phyloP scores from a whole-genome alignment of 257 asterid genomes.

The Capsicum rhomboideum region DNA sequence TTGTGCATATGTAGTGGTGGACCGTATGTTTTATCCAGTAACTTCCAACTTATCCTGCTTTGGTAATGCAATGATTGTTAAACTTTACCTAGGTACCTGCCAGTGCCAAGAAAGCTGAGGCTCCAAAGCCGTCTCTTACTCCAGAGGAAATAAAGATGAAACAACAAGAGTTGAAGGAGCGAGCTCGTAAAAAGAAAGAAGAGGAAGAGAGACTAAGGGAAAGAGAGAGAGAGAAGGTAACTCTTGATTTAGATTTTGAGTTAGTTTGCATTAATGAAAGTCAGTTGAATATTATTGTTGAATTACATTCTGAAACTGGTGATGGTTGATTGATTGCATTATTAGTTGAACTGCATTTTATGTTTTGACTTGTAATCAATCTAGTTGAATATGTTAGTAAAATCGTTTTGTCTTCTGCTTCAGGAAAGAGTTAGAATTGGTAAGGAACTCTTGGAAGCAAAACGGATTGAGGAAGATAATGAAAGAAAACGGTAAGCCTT shows the following conservation, averaged over 20 bases:
- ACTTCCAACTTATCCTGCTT: neutral
- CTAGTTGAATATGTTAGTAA: neutral
- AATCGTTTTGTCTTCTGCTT: slow-evolving; percentile 12
- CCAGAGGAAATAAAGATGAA: slow-evolving; percentile 75
- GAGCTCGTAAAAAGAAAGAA: slow-evolving; percentile 93
- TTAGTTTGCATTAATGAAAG: neutral
- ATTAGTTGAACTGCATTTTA: neutral
- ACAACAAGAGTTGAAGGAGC: slow-evolving; percentile 73
- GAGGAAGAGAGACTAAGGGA: slow-evolving; percentile 89
- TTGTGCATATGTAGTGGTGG: neutral
- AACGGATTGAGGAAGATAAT: slow-evolving; percentile 93
- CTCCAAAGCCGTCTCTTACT: slow-evolving; percentile 67
- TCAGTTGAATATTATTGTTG: neutral
- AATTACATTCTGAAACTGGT: neutral
- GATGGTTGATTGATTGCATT: neutral
- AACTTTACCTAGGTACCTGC: slow-evolving; percentile 49
- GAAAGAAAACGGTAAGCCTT: slow-evolving; percentile 91
- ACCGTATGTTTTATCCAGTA: neutral
- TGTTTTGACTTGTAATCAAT: neutral
- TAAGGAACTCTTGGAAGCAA: slow-evolving; percentile 89
- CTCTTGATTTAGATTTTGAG: neutral
- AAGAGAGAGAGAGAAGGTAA: slow-evolving; percentile 85
- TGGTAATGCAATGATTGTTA: neutral
- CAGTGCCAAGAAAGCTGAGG: slow-evolving; percentile 44
- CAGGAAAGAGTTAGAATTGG: slow-evolving; percentile 94